Evolutionary conservation across 495 filamentous ascomycete species (phyloP), one percentile per base, ranked within the genome.

Genomic region (Trichoderma reesei): DNA sequence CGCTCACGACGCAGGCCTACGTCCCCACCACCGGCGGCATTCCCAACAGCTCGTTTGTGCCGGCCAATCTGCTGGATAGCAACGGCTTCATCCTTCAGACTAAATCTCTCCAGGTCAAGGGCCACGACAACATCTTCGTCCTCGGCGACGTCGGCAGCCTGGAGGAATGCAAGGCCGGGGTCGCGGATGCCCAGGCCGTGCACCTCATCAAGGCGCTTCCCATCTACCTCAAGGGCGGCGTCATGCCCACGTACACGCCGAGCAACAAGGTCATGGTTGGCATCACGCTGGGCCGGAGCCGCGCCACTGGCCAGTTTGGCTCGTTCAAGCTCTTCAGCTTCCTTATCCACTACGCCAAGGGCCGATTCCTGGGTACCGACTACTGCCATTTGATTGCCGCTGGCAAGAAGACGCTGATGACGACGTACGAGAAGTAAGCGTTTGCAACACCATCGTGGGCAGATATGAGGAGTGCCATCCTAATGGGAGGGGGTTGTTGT

Each of bases 221-320:
- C 44, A 64, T 67, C 37, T 67, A 71, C 42, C 60, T 76, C 14
- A 18, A 63, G 0, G 66, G 62, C 2, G 61, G 42, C 34, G 20
- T 65, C 2, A 31, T 66, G 31, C 36, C 39, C 16, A 67, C 69
- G 41, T 74, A 71, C 66, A 59, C 67, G 59, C 67, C 67, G 4
- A 64, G 62, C 33, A 61, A 44, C 41, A 71, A 67, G 63, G 42
- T 71, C 16, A 60, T 67, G 63, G 65, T 71, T 68, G 70, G 72
- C 11, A 75, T 80, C 1, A 79, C 78, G 11, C 36, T 85, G 2
- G 83, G 83, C 1, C 71, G 68, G 61, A 66, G 69, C 39, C 70
- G 69, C 31, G 83, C 80, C 1, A 82, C 80, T 0, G 82, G 82
- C 1, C 80, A 83, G 69, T 61, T 83, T 8, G 80, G 79, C 48